Evolutionary conservation across 2,329 filamentous ascomycete species (phyloP).

Genomic region (Byssoonygena ceratinophila): DNA sequence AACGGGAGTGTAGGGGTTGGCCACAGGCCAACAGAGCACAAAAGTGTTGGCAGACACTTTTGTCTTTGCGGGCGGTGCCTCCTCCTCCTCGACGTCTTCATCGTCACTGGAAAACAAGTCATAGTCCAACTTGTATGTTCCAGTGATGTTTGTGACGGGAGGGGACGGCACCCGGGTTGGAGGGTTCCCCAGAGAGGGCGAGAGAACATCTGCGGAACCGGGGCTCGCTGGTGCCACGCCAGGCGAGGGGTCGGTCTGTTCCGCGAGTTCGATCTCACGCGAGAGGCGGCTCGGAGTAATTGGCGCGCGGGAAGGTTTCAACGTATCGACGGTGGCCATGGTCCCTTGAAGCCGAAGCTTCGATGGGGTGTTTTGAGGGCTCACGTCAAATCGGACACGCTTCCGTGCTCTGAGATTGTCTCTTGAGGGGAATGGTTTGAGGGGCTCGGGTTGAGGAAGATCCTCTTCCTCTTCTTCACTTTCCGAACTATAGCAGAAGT

Average conservation of each 20-base stretch:
- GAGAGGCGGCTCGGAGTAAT: slow-evolving; percentile 5
- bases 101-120: slow-evolving; percentile 22
- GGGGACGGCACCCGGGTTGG: not conserved
- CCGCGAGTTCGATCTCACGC: not conserved
- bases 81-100: slow-evolving; percentile 13
- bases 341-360: slow-evolving; percentile 20
- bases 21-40: slow-evolving; percentile 11
- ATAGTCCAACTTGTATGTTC: slow-evolving; percentile 26
- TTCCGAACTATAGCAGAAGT: slow-evolving; percentile 29
- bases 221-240: not conserved
- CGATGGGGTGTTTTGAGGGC: slow-evolving; percentile 27
- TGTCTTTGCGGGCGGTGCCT: not conserved
- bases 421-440: slow-evolving; percentile 4
- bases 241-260: slow-evolving; percentile 2
- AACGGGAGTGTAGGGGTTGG: slow-evolving; percentile 14
- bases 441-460: slow-evolving; percentile 2
- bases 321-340: not conserved
- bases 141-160: slow-evolving; percentile 11
- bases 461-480: slow-evolving; percentile 23
- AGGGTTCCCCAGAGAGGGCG: not conserved
- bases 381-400: slow-evolving; percentile 28
- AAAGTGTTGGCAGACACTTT: slow-evolving; percentile 4
- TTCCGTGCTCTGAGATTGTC: slow-evolving; percentile 20
- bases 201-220: not conserved
- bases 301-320: slow-evolving; percentile 7